A percentile compares a stretch with the other conserved stretches of the same genome.
These are phyloP conservation scores for Fraxinus platypoda DNA, from an alignment of 305 asterid genomes.

Conservation along the genomic window DNA sequence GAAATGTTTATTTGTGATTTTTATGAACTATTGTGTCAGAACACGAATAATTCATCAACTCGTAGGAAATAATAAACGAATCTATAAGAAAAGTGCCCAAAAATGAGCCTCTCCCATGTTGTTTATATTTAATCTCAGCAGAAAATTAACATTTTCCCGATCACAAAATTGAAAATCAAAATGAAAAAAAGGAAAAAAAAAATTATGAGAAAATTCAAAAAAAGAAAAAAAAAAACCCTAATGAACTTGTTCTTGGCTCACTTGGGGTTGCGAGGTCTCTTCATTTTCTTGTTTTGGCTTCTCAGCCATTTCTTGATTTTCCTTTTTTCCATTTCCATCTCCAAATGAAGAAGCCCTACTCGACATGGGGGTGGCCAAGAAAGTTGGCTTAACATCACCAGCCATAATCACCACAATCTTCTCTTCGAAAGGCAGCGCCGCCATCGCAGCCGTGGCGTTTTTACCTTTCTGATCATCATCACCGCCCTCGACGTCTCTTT, in stretches of 20 bases:
- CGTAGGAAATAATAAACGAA: not conserved
- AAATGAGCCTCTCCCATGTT: not conserved
- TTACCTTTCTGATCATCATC: slow-evolving; percentile 16
- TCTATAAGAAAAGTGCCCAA: not conserved
- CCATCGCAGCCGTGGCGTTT: not conserved
- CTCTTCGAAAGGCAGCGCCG: slow-evolving; percentile 21
- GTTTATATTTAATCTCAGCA: slow-evolving; percentile 27
- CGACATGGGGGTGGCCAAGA: slow-evolving; percentile 32
- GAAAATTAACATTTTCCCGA: slow-evolving; percentile 33
- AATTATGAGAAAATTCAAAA: no score
- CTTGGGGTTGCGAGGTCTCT: not conserved
- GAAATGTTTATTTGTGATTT: not conserved
- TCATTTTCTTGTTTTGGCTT: not conserved
- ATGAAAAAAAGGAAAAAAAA: not conserved
- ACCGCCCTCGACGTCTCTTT: slow-evolving; percentile 12
- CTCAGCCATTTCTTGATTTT: not conserved
- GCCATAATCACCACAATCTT: slow-evolving; percentile 45
- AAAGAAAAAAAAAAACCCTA: not conserved
- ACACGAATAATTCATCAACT: not conserved
- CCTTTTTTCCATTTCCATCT: not conserved
- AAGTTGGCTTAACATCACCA: slow-evolving; percentile 40
- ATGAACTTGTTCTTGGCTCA: slow-evolving; percentile 13
- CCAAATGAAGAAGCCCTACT: slow-evolving; percentile 8
- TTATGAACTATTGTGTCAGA: no score
- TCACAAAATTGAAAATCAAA: slow-evolving; percentile 31